Conservation (phyloP, 768 basidiomycete species). For the Coprinopsis cinerea region DNA sequence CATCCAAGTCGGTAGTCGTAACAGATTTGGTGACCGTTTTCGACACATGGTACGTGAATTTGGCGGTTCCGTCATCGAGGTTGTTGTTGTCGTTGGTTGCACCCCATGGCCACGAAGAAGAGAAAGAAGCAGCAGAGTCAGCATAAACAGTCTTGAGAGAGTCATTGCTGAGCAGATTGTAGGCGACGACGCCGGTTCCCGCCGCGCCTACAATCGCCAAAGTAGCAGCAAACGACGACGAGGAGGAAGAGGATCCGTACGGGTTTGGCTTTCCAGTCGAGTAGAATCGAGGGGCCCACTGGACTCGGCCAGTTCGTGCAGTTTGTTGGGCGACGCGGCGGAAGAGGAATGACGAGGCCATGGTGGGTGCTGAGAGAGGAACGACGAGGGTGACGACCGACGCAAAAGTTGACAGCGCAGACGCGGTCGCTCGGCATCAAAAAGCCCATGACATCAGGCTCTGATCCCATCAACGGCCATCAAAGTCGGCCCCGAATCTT, state of each 20-base stretch:
- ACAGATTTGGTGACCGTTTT: background rate
- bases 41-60: background rate
- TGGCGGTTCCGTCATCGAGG: background rate
- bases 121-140: slow-evolving; percentile 2
- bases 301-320: background rate
- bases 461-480: background rate
- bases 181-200: slow-evolving; percentile 1
- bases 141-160: background rate
- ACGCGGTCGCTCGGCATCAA: background rate
- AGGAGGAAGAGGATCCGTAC: slow-evolving; percentile 3
- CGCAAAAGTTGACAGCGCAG: background rate
- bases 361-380: background rate
- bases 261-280: slow-evolving; percentile 2
- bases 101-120: background rate
- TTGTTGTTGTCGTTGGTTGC: background rate
- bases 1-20: background rate
- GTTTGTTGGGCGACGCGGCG: background rate
- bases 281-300: slow-evolving; percentile 2
- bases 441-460: background rate
- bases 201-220: slow-evolving; percentile 2
- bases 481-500: too few species aligned
- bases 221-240: background rate
- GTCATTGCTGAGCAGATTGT: background rate
- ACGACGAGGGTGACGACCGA: background rate
- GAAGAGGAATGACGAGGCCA: background rate